Base-by-base conservation (phyloP, 2,329 filamentous ascomycete genomes). In the Furcasterigmium furcatum region DNA sequence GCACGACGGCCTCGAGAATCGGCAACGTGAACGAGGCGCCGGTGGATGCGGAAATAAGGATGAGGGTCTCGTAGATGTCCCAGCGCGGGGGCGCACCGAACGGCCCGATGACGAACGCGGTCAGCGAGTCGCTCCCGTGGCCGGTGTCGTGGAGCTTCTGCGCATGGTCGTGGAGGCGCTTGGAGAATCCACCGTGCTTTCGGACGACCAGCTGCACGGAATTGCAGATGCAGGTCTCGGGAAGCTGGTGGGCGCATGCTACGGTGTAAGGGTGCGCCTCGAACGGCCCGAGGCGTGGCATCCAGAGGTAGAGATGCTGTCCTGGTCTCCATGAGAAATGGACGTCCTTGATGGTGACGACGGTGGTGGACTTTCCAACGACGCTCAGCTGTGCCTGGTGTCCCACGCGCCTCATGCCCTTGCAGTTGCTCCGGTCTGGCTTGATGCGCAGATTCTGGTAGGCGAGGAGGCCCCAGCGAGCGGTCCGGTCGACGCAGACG, bases 231-330 rank as follows among this genome's bases (percentile, higher is more conserved):
- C 77, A 80, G 2, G 71, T 71, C 21, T 70, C 74, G 2, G 72
- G 67, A 10, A 74, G 58, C 39, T 68, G 69, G 54, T 77, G 73
- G 1, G 79, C 73, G 16, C 71, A 74, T n/a, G 80, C 79, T 34
- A 84, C 79, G 5, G 80, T 84, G 58, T 82, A 84, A 0, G 80
- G 80, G 48, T 84, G 80, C 1, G 76, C 72, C 52, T 84, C 80
- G 5, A 80, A 56, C 1, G 68, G 64, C 0, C 77, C 79, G 3
- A 83, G 59, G 2, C 67, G 62, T 6, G 80, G 80, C 41, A 82
- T 61, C 78, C 79, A 82, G 9, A 84, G 69, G 48, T 84, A 83
- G 4, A 84, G 58, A 52, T 83, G 77, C 54, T 84, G 80, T 12
- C 80, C 80, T 1, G 79, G 65, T n/a, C 65, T 65, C 80, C 80